Conservation (phyloP, 116 monocot genomes). For the Papilionanthe hybrid region DNA sequence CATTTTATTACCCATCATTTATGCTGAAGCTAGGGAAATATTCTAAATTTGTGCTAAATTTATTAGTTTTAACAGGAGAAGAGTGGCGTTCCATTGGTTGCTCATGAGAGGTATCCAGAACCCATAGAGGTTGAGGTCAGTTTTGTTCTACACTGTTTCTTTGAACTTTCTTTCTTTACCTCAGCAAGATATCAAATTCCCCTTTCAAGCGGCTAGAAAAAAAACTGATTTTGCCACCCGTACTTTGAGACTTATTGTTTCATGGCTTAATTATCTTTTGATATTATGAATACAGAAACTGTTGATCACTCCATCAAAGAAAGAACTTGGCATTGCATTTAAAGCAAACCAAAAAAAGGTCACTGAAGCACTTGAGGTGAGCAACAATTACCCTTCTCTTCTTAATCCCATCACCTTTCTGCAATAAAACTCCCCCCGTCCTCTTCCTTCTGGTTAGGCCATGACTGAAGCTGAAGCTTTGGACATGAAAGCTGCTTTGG, state of each 20-base stretch:
- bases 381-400: neutral
- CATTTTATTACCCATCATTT: too few relatives aligned
- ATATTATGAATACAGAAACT: slow-evolving; percentile 51
- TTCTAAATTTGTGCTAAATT: too few relatives aligned
- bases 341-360: slow-evolving; percentile 88
- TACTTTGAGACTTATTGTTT: too few relatives aligned
- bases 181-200: too few relatives aligned
- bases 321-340: slow-evolving; percentile 85
- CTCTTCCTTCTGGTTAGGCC: slow-evolving; percentile 29
- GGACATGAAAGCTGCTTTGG: slow-evolving; percentile 68
- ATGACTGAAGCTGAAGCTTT: slow-evolving; percentile 80
- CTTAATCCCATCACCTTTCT: too few relatives aligned
- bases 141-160: neutral
- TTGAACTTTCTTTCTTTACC: neutral
- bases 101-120: slow-evolving; percentile 85
- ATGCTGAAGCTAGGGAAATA: slow-evolving; percentile 9
- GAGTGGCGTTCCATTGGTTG: slow-evolving; percentile 83
- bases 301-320: slow-evolving; percentile 86
- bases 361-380: slow-evolving; percentile 78
- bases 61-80: slow-evolving; percentile 64
- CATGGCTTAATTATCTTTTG: neutral
- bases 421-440: too few relatives aligned
- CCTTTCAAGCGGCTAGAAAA: too few relatives aligned
- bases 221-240: too few relatives aligned
- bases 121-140: slow-evolving; percentile 93